Percentiles rank a stretch among this genome's conserved stretches.
Evolutionary conservation across 306 rosid genomes (phyloP).

Genomic region (Dalbergia cultrata): DNA sequence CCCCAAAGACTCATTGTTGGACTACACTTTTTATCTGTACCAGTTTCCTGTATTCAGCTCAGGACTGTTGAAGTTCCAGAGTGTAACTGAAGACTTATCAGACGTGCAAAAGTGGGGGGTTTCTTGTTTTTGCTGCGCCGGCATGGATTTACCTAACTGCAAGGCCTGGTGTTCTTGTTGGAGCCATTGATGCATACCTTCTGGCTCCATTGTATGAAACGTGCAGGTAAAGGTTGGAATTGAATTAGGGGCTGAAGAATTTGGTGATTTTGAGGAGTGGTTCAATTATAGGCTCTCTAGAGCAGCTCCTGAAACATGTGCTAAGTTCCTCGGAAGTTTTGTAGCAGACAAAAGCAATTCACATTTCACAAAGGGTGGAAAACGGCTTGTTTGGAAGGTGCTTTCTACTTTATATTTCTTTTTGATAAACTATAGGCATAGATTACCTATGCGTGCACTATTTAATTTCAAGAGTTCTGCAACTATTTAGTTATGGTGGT

Average conservation of each 20-base stretch:
- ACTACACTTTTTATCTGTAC: slow-evolving; percentile 54
- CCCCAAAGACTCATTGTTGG: slow-evolving; percentile 54
- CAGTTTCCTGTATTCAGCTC: slow-evolving; percentile 65
- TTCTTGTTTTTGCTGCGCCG: slow-evolving; percentile 61
- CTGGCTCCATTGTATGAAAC: slow-evolving; percentile 64
- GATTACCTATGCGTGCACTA: slow-evolving; percentile 27
- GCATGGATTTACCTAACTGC: slow-evolving; percentile 80
- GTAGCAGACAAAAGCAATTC: slow-evolving; percentile 65
- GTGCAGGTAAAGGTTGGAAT: slow-evolving; percentile 75
- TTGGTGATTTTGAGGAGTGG: slow-evolving; percentile 81
- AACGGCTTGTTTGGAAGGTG: slow-evolving; percentile 97
- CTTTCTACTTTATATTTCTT: neutral
- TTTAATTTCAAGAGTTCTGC: neutral
- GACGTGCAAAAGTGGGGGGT: slow-evolving; percentile 75
- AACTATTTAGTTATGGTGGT: too few species aligned
- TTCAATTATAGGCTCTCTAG: slow-evolving; percentile 84
- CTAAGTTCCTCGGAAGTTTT: slow-evolving; percentile 84
- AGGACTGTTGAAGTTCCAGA: slow-evolving; percentile 63
- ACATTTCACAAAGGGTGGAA: slow-evolving; percentile 73
- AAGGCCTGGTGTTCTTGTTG: slow-evolving; percentile 82
- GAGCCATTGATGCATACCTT: slow-evolving; percentile 84
- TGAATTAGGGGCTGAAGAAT: slow-evolving; percentile 77
- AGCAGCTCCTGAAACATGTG: slow-evolving; percentile 93
- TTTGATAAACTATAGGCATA: neutral
- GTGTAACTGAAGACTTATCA: slow-evolving; percentile 59